Percentiles rank a stretch among this genome's conserved stretches.
Conservation (phyloP, 2,329 filamentous ascomycete species). For the Clonostachys rhizophaga region DNA sequence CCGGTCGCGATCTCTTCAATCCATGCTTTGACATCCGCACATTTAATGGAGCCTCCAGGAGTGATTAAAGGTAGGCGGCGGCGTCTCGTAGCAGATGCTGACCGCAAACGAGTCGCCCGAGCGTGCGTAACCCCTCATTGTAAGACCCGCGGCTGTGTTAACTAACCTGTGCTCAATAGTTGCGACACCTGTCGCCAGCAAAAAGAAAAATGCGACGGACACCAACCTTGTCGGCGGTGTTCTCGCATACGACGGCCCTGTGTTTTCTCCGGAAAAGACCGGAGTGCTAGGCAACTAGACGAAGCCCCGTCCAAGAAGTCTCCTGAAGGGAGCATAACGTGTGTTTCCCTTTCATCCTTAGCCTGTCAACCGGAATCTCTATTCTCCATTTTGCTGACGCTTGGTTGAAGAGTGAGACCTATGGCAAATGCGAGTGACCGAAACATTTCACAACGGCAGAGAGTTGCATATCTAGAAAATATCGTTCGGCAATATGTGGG, state of each 20-base stretch:
- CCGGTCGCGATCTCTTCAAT: too few relatives aligned
- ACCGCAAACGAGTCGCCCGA: constrained; percentile 17
- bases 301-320: constrained; percentile 6
- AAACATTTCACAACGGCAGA: constrained; percentile 1
- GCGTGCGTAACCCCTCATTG: constrained; percentile 9
- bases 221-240: constrained; percentile 47
- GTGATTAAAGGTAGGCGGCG: not conserved
- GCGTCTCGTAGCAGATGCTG: constrained; percentile 12
- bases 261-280: constrained; percentile 27
- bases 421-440: not conserved
- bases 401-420: not conserved
- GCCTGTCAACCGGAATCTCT: not conserved
- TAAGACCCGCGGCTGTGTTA: not conserved
- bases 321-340: constrained; percentile 12
- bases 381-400: too few relatives aligned
- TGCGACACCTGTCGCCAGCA: constrained; percentile 49
- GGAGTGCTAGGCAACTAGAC: constrained; percentile 13
- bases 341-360: not conserved
- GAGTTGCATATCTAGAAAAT: constrained; percentile 30
- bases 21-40: too few relatives aligned
- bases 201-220: constrained; percentile 53
- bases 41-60: too few relatives aligned
- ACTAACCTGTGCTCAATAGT: constrained; percentile 16
- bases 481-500: constrained; percentile 40
- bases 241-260: constrained; percentile 44